phyloP scores from a whole-genome alignment of 371 early-diverging fungal species.

The Lichtheimia corymbifera region DNA sequence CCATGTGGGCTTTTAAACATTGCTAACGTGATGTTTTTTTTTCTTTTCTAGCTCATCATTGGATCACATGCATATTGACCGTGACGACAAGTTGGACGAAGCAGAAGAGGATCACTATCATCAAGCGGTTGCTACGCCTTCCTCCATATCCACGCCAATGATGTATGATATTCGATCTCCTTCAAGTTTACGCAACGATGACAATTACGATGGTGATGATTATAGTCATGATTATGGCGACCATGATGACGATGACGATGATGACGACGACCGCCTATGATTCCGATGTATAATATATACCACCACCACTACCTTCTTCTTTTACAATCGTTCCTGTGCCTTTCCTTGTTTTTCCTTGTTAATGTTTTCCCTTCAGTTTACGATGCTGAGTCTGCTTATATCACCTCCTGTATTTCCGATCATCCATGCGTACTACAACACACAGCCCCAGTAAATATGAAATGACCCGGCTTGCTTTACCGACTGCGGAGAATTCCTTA shows the following conservation, averaged over 20 bases:
- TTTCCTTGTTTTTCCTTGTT: too few relatives aligned
- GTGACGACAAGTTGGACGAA: not conserved
- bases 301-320: too few relatives aligned
- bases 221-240: conserved; percentile 8
- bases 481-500: too few relatives aligned
- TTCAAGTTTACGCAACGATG: not conserved
- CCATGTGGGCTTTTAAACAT: not conserved
- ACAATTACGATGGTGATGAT: conserved; percentile 7
- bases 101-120: not conserved
- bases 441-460: too few relatives aligned
- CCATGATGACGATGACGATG: conserved; percentile 3
- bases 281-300: too few relatives aligned
- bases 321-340: too few relatives aligned
- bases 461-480: too few relatives aligned
- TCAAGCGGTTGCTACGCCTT: not conserved
- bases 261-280: not conserved
- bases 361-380: too few relatives aligned
- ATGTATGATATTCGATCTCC: not conserved
- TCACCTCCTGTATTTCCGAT: too few relatives aligned
- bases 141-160: not conserved
- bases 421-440: too few relatives aligned
- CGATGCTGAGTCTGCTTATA: too few relatives aligned
- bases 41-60: not conserved
- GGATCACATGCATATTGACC: not conserved
- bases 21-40: not conserved